Conservation (phyloP, 2,329 filamentous ascomycete species). For the Ophiosphaerella herpotricha region DNA sequence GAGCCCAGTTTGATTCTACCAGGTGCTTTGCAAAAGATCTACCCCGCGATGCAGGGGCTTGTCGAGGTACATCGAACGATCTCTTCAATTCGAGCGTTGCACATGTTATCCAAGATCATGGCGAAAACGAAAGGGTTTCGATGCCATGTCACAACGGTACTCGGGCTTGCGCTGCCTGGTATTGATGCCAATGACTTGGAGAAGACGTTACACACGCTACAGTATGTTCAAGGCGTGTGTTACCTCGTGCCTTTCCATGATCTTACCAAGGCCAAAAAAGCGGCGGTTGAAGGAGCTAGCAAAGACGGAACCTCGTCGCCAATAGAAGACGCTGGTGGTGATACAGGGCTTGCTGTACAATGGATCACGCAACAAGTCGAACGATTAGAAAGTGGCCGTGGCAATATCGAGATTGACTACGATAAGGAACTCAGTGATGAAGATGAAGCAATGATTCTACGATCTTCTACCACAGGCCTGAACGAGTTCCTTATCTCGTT, state of each 20-base stretch:
- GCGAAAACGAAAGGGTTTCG: constrained; percentile 92
- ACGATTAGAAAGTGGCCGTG: constrained; percentile 85
- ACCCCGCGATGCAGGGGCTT: constrained; percentile 92
- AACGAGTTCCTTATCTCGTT: constrained; percentile 91
- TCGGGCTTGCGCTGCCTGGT: constrained; percentile 91
- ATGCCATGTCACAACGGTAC: constrained; percentile 89
- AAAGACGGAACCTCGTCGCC: constrained; percentile 38
- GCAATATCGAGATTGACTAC: constrained; percentile 85
- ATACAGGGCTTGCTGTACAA: constrained; percentile 71
- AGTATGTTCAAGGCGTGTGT: constrained; percentile 93
- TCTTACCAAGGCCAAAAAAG: constrained; percentile 64
- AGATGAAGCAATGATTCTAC: constrained; percentile 83
- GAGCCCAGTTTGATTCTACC: constrained; percentile 92
- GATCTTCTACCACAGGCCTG: constrained; percentile 92
- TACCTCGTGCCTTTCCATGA: constrained; percentile 95
- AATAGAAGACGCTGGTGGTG: constrained; percentile 41
- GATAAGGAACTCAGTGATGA: constrained; percentile 78
- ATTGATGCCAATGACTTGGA: constrained; percentile 98
- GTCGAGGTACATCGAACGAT: constrained; percentile 97
- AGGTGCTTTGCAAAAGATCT: constrained; percentile 92
- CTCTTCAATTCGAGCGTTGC: constrained; percentile 87
- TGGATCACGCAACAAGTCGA: constrained; percentile 97
- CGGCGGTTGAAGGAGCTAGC: constrained; percentile 9
- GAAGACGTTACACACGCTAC: constrained; percentile 92
- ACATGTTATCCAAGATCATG: constrained; percentile 91